A percentile compares a stretch with the other conserved stretches of the same genome.
phyloP scores from a whole-genome alignment of 2,329 filamentous ascomycete species.

The Podosphaera xanthii region DNA sequence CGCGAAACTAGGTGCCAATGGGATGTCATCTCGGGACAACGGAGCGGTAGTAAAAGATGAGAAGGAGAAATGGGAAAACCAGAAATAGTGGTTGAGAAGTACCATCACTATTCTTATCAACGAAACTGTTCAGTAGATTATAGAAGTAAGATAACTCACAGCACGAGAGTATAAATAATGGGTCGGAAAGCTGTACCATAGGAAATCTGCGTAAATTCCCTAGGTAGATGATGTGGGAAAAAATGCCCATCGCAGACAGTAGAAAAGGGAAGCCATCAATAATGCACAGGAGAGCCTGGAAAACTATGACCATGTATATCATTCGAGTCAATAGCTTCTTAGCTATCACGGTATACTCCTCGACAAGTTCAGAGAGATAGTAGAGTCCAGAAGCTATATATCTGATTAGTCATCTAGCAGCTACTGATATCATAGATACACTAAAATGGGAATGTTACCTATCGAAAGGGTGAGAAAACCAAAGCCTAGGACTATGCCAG shows the following conservation, averaged over 20 bases:
- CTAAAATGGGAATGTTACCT: constrained; percentile 26
- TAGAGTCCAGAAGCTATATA: constrained; percentile 74
- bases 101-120: constrained; percentile 38
- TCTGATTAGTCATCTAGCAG: constrained; percentile 3
- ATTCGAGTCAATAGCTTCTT: constrained; percentile 68
- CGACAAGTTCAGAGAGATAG: constrained; percentile 92
- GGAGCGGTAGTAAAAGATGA: constrained; percentile 31
- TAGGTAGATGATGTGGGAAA: constrained; percentile 65
- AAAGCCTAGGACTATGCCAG: constrained; percentile 74
- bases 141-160: constrained; percentile 24
- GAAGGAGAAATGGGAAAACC: constrained; percentile 79
- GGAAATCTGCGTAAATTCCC: constrained; percentile 60
- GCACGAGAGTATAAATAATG: constrained; percentile 67
- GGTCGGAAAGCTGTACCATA: constrained; percentile 68
- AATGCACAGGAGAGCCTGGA: constrained; percentile 53
- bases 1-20: constrained; percentile 56
- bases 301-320: constrained; percentile 58
- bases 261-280: constrained; percentile 69
- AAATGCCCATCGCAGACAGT: constrained; percentile 51
- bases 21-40: constrained; percentile 38
- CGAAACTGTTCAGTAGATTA: not conserved
- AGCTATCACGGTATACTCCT: constrained; percentile 86
- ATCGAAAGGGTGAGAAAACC: constrained; percentile 87
- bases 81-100: constrained; percentile 75
- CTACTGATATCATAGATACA: not conserved